Evolutionary conservation across 768 basidiomycete genomes (phyloP), one percentile per base, ranked within the genome.

Genomic region (Daedalea quercina): DNA sequence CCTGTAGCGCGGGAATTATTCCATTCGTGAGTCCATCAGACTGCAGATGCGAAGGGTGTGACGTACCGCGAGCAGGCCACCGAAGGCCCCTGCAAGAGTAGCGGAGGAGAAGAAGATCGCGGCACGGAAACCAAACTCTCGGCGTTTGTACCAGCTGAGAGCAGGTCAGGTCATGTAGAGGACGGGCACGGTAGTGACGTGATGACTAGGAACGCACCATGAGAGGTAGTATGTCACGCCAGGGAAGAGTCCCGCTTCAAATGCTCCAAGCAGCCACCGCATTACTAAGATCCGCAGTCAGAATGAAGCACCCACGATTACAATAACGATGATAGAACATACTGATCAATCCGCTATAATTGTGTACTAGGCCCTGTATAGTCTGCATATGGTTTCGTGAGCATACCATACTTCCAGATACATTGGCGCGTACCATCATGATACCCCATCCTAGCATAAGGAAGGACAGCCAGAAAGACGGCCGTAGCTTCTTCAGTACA

Each of bases 41-140:
- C 22, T 19, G 13, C 9, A 22, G 44, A 17, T 11, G 44, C 9
- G 44, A 25, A 15, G 25, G 8, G 19, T 33, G 19, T 17, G 11
- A 57, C 72, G 53, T 56, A 85, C 85, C 28, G 85, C 84, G 44
- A 89, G 78, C 19, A 88, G 70, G 47, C 86, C 86, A 49, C 85
- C 85, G 56, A 90, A 90, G n/a, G 88, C 87, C 17, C 89, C 90
- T 1, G 87, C 82, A 0, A 87, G 78, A 2, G 86, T 89, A 0
- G 89, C 88, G 2, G 89, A 73, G 0, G 70, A 70, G 69, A 76
- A 78, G 70, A 78, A 77, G 24, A 75, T 53, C 24, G 71, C 70
- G 19, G 68, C 66, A 35, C 72, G 72, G 51, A 78, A 70, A 54
- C 86, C 88, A 55, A 87, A 87, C 62, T 92, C 90, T 13, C 81